Evolutionary conservation across 192 early-diverging fungal genomes (phyloP).

Genomic region (Backusella psychrophila): DNA sequence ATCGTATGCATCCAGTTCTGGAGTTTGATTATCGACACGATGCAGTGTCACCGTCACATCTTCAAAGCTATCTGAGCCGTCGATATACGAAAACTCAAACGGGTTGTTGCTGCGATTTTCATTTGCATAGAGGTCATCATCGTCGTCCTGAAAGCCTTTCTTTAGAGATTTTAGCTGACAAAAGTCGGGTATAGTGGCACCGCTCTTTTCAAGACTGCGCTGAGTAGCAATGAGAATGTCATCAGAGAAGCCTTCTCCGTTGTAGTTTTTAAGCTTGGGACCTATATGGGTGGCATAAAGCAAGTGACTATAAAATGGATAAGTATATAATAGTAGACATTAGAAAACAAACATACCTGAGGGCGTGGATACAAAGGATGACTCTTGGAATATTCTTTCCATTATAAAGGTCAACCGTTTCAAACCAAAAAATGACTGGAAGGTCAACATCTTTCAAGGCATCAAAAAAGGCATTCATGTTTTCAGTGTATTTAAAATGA

Average conservation of each 20-base stretch:
- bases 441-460: slow-evolving; percentile 78
- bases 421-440: slow-evolving; percentile 94
- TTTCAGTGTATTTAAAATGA: slow-evolving; percentile 95
- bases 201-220: slow-evolving; percentile 77
- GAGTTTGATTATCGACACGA: neutral
- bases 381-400: slow-evolving; percentile 99
- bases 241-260: slow-evolving; percentile 89
- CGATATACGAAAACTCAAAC: neutral
- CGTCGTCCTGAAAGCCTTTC: slow-evolving; percentile 42
- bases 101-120: neutral
- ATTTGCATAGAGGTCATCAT: neutral
- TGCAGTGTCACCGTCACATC: neutral
- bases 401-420: slow-evolving; percentile 96
- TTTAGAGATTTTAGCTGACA: slow-evolving; percentile 71
- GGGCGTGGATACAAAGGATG: slow-evolving; percentile 96
- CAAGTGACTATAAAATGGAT: slow-evolving; percentile 70
- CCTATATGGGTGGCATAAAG: slow-evolving; percentile 81
- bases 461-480: slow-evolving; percentile 92
- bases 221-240: slow-evolving; percentile 76
- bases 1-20: neutral
- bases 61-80: neutral
- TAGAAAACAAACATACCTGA: slow-evolving; percentile 55
- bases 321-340: neutral
- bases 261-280: slow-evolving; percentile 88
- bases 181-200: slow-evolving; percentile 88